A percentile compares a stretch with the other conserved stretches of the same genome.
Conservation (phyloP, 2,329 filamentous ascomycete species). For the Exophiala aquamarina region DNA sequence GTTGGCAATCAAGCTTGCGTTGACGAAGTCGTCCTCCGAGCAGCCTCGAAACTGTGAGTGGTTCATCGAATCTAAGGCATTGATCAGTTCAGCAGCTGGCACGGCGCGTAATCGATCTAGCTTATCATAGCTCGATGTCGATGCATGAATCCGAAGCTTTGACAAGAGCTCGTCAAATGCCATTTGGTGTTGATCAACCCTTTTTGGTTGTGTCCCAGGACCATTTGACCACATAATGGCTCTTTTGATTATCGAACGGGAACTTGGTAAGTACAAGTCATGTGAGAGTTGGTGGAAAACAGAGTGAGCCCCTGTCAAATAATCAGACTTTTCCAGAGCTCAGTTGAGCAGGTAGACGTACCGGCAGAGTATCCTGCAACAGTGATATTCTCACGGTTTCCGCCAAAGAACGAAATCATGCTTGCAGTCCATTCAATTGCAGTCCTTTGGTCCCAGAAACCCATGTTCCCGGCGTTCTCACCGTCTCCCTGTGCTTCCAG, state of each 20-base stretch:
- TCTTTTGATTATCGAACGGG: slow-evolving; percentile 50
- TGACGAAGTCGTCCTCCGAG: slow-evolving; percentile 51
- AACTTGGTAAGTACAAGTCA: slow-evolving; percentile 51
- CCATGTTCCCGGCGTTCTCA: slow-evolving; percentile 49
- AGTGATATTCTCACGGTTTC: slow-evolving; percentile 52
- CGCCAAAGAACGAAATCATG: slow-evolving; percentile 53
- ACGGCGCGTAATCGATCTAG: not conserved
- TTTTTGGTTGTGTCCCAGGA: slow-evolving; percentile 54
- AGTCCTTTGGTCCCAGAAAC: slow-evolving; percentile 59
- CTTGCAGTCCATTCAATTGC: slow-evolving; percentile 58
- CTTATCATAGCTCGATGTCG: not conserved
- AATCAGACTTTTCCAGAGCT: slow-evolving; percentile 9
- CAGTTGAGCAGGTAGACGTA: slow-evolving; percentile 20
- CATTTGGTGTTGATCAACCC: not conserved
- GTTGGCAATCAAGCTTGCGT: slow-evolving; percentile 41
- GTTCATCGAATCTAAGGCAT: slow-evolving; percentile 35
- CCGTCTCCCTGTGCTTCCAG: slow-evolving; percentile 39
- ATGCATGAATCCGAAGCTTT: not conserved
- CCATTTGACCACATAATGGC: slow-evolving; percentile 57
- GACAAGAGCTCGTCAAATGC: not conserved
- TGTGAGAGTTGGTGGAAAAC: slow-evolving; percentile 59
- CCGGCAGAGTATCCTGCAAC: slow-evolving; percentile 58
- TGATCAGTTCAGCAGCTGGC: not conserved
- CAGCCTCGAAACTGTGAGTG: slow-evolving; percentile 57
- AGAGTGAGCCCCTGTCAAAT: slow-evolving; percentile 50